phyloP scores from a whole-genome alignment of 352 stramenopile species.

The Globisporangium spiculum region DNA sequence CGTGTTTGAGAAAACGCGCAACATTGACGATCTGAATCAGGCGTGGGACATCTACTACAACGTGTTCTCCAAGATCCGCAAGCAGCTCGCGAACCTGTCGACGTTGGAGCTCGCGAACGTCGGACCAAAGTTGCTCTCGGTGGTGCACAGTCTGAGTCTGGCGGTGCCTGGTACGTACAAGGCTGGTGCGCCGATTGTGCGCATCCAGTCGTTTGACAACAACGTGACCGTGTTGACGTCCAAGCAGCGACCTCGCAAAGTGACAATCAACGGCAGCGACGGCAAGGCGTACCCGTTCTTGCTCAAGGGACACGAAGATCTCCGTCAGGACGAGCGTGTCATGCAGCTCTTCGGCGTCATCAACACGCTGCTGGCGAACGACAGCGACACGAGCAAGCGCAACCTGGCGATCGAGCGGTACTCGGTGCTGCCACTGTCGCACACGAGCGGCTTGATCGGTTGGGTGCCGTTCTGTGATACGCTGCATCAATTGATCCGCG shows the following conservation, averaged over 20 bases:
- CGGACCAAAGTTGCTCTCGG: slow-evolving; percentile 93
- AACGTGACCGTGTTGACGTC: slow-evolving; percentile 97
- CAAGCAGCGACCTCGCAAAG: slow-evolving; percentile 98
- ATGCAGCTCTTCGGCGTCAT: slow-evolving; percentile 99
- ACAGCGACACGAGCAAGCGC: slow-evolving; percentile 97
- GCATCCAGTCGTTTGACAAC: slow-evolving; percentile 92
- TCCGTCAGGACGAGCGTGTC: slow-evolving; percentile 99
- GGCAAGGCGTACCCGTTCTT: slow-evolving; percentile 99
- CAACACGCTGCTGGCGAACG: slow-evolving; percentile 98
- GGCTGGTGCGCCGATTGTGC: slow-evolving; percentile 77
- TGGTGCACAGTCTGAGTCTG: slow-evolving; percentile 94
- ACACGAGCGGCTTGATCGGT: slow-evolving; percentile 98
- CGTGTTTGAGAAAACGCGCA: slow-evolving; percentile 75
- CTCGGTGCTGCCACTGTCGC: slow-evolving; percentile 97
- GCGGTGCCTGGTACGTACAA: slow-evolving; percentile 95
- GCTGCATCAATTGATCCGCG: slow-evolving; percentile 98
- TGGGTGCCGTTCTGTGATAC: slow-evolving; percentile 99
- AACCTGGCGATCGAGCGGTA: slow-evolving; percentile 99
- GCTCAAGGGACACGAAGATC: slow-evolving; percentile 99
- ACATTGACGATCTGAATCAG: slow-evolving; percentile 82
- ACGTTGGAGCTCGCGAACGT: slow-evolving; percentile 97
- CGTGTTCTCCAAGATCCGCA: slow-evolving; percentile 94
- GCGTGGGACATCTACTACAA: slow-evolving; percentile 99
- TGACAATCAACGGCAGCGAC: slow-evolving; percentile 97
- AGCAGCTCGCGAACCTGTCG: slow-evolving; percentile 94